Evolutionary conservation across 2,329 filamentous ascomycete species (phyloP), one percentile per base, ranked within the genome.

Genomic region (Colletotrichum paranaense): DNA sequence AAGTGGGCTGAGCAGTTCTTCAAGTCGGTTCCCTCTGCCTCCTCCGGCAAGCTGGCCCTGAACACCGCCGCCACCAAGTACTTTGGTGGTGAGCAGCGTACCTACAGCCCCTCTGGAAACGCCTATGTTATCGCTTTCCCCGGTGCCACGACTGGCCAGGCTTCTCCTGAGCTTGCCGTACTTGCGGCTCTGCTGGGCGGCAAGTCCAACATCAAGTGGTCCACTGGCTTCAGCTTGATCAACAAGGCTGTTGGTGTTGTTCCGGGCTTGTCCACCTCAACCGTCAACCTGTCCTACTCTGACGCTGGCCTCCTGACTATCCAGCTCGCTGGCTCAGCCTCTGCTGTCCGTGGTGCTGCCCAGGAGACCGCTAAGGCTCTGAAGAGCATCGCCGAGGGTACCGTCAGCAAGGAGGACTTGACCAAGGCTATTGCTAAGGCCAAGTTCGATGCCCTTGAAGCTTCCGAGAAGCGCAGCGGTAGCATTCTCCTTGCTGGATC

Each of bases 1-100:
- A 97, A 97, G 87, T 98, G 96, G 95, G 92, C 97, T 76, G 91
- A 92, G 81, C 92, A 97, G 82, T 98, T 98, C 90, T 98, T 99
- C 89, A 91, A 92, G 82, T 88, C 89, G 73, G 88, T 93, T 62
- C 89, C 92, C 72, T 82, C 87, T 78, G 84, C 88, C 76, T 81
- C 89, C 75, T 83, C 85, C 78, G 84, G 86, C 80, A 85, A 88
- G 79, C 84, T 88, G 77, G 79, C 85, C 53, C 85, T 93, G 76
- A 89, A 91, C 81, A 86, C 87, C 75, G 84, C 90, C 77, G 88
- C 93, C 76, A 90, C 91, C 82, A 97, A 95, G 86, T 99, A 98
- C 91, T 94, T 91, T 81, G 97, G 97, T 83, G 97, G 97, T 81
- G 95, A 99, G 89, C 94, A 97, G 88, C 94, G 97, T 78, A 93